A percentile compares a stretch with the other conserved stretches of the same genome.
phyloP scores from a whole-genome alignment of 2,329 filamentous ascomycete genomes.

The Cladophialophora immunda region DNA sequence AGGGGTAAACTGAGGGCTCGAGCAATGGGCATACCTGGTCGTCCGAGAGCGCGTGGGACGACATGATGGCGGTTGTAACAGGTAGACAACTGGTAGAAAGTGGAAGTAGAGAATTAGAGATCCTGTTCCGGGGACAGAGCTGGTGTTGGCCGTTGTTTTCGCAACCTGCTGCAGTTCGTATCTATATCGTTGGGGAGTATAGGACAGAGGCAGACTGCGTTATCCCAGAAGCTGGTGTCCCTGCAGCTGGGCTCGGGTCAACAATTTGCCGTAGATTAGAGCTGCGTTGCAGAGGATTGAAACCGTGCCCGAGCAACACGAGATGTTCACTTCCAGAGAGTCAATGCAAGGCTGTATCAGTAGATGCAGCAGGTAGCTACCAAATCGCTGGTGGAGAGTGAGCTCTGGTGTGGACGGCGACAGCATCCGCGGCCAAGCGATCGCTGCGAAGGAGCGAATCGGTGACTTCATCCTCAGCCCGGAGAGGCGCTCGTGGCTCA shows the following conservation, averaged over 20 bases:
- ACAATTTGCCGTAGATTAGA: slow-evolving; percentile 24
- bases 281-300: slow-evolving; percentile 4
- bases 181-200: neutral
- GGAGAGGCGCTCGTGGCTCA: neutral
- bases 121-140: slow-evolving; percentile 32
- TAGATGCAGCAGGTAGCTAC: neutral
- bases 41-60: slow-evolving; percentile 96
- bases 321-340: neutral
- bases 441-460: slow-evolving; percentile 2
- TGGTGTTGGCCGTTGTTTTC: slow-evolving; percentile 26
- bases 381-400: neutral
- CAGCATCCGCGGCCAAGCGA: neutral
- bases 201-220: neutral
- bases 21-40: slow-evolving; percentile 75
- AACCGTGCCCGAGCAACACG: neutral
- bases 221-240: slow-evolving; percentile 1
- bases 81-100: slow-evolving; percentile 25
- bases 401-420: slow-evolving; percentile 5
- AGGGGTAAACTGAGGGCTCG: neutral
- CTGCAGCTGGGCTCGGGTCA: slow-evolving; percentile 13
- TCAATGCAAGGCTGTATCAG: slow-evolving; percentile 5
- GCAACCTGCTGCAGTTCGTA: neutral
- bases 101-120: neutral
- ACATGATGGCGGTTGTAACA: slow-evolving; percentile 71
- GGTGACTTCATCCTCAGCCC: slow-evolving; percentile 1